Percentiles rank a stretch among this genome's conserved stretches.
Conservation (phyloP, 495 filamentous ascomycete genomes). For the Hyaloscypha bicolor region DNA sequence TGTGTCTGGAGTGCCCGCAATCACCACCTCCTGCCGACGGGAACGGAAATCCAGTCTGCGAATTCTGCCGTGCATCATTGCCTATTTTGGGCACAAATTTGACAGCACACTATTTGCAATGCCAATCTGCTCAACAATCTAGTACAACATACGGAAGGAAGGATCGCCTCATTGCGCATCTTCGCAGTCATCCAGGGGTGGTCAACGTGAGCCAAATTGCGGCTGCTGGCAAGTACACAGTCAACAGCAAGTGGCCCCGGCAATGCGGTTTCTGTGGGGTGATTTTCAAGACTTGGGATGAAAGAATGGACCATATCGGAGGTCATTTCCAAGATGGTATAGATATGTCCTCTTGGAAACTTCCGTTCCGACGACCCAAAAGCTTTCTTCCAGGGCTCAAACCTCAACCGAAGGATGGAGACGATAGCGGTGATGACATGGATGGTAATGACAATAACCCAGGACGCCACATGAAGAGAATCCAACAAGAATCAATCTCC, state of each 20-base stretch:
- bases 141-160: not conserved
- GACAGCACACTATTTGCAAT: conserved; percentile 11
- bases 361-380: not conserved
- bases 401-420: not conserved
- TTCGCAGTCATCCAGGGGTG: conserved; percentile 8
- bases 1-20: conserved; percentile 12
- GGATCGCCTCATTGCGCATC: conserved; percentile 12
- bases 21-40: not conserved
- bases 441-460: not conserved
- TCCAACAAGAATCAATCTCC: not conserved
- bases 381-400: not conserved
- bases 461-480: not conserved
- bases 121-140: not conserved
- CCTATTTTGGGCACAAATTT: not conserved
- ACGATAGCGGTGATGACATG: conserved; percentile 9
- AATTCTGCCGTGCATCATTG: conserved; percentile 11
- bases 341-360: conserved; percentile 6
- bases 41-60: conserved; percentile 10
- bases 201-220: not conserved
- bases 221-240: not conserved
- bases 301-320: conserved; percentile 18
- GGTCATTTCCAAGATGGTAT: conserved; percentile 1
- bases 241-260: conserved; percentile 12
- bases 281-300: conserved; percentile 15
- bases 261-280: conserved; percentile 16